Evolutionary conservation across 192 early-diverging fungal genomes (phyloP).

Genomic region (Coemansia biformis): DNA sequence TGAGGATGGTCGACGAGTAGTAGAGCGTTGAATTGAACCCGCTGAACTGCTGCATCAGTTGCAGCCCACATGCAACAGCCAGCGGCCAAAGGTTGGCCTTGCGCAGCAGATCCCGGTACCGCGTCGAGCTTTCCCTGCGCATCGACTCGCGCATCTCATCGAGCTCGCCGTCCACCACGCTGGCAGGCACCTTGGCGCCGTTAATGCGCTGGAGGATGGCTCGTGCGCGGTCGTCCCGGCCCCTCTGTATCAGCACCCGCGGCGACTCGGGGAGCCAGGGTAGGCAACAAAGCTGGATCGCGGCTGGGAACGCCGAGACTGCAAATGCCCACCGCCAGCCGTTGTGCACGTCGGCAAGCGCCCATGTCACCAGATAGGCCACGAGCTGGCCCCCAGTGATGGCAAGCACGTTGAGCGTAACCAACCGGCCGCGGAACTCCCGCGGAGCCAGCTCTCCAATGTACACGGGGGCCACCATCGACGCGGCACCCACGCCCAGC

Average conservation of each 20-base stretch:
- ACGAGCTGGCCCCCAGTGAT: constrained; percentile 59
- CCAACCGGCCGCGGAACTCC: constrained; percentile 55
- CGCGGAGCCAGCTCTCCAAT: constrained; percentile 57
- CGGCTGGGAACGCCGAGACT: constrained; percentile 52
- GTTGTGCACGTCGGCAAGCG: constrained; percentile 46
- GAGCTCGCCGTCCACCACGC: constrained; percentile 46
- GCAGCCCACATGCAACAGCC: constrained; percentile 58
- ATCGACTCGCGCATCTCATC: constrained; percentile 53
- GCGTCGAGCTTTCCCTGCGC: constrained; percentile 42
- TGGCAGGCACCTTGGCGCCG: constrained; percentile 39
- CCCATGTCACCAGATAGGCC: constrained; percentile 61
- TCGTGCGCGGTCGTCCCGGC: constrained; percentile 52
- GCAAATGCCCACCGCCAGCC: constrained; percentile 55
- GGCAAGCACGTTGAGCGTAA: constrained; percentile 55
- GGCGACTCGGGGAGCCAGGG: constrained; percentile 65
- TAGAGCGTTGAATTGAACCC: constrained; percentile 75
- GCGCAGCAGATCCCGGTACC: constrained; percentile 57
- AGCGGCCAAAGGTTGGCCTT: constrained; percentile 54
- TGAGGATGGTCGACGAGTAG: constrained; percentile 56
- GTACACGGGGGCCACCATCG: constrained; percentile 52
- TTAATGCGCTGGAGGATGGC: constrained; percentile 41
- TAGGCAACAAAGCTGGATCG: constrained; percentile 49
- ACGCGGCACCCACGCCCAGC: constrained; percentile 51
- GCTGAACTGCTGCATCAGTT: constrained; percentile 68
- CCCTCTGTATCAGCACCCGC: constrained; percentile 56